Base-by-base conservation (phyloP, 1,284 basidiomycete species). In the Pseudozyma hubeiensis region DNA sequence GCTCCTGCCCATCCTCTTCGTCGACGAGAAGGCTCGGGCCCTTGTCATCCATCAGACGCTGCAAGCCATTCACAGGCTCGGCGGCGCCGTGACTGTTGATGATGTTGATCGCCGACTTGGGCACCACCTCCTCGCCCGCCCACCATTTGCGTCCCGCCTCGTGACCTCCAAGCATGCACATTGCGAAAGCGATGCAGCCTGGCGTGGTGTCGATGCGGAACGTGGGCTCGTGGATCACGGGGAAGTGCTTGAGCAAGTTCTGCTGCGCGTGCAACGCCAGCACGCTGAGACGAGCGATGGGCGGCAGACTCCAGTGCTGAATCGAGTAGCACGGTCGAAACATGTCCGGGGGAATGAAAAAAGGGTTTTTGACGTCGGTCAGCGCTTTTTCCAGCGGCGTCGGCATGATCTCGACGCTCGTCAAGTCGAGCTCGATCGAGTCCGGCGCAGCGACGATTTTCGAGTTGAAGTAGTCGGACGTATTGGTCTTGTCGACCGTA, bases 211-310 rank as follows among this genome's bases (percentile, higher is more conserved):
- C 77, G 39, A 80, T 63, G 37, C 79, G 75, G 57, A 80, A 80
- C 19, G 79, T 80, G 9, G 79, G 79, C 59, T 80, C 79, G 53
- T 80, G 79, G 3, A 80, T 30, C 31, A 80, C 68, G 13, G 79
- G 77, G 24, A 80, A 77, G 47, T 80, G 79, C 53, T 80, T 80
- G 60, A 79, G 70, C 48, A 80, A 43, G 43, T 80, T 80, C 47
- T 80, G 75, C 47, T 80, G 79, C 2, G 77, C 70, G 37, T 80
- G 78, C 53, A 79, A 54, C 2, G 79, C 79, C 19, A 80, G 54
- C 56, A 79, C 68, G 52, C 75, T 77, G 19, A 80, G 62, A 30
- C 77, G 77, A 4, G 75, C 60, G 31, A 79, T 60, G 6, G 79
- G 72, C 16, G 79, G 79, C 39, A 80, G 50, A 41, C 44, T 64